Evolutionary conservation across 768 basidiomycete species (phyloP).

Genomic region (Macrolepiota dolichaula): DNA sequence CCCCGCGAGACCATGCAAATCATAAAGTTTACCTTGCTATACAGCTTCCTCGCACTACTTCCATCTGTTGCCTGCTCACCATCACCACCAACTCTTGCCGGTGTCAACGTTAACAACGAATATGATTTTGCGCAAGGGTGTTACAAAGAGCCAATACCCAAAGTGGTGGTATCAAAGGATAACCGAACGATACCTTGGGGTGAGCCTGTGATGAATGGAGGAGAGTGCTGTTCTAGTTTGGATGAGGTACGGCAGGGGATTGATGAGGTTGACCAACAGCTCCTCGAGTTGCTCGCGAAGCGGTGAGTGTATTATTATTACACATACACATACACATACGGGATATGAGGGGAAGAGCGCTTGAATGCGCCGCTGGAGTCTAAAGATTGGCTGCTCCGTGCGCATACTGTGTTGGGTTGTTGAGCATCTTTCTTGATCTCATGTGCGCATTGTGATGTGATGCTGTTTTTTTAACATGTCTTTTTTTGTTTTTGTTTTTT

Average conservation of each 20-base stretch:
- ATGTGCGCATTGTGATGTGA: too few species aligned
- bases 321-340: too few species aligned
- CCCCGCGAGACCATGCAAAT: neutral
- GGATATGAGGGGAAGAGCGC: too few species aligned
- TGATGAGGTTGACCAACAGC: conserved; percentile 19
- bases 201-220: conserved; percentile 15
- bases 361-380: too few species aligned
- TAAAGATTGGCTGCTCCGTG: too few species aligned
- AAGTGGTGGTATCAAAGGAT: conserved; percentile 12
- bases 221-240: conserved; percentile 21
- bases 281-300: conserved; percentile 20
- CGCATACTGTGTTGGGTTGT: too few species aligned
- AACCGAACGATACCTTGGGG: conserved; percentile 22
- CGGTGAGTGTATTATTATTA: too few species aligned
- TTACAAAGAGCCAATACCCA: conserved; percentile 15
- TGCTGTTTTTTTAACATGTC: neutral
- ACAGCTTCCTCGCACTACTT: neutral
- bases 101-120: neutral
- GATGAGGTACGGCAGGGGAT: conserved; percentile 22
- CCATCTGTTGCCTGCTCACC: neutral
- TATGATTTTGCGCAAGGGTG: neutral
- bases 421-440: too few species aligned
- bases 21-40: neutral
- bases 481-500: neutral
- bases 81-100: neutral